Base-by-base conservation (phyloP, 2,329 filamentous ascomycete species). In the Chaetomium sp. region DNA sequence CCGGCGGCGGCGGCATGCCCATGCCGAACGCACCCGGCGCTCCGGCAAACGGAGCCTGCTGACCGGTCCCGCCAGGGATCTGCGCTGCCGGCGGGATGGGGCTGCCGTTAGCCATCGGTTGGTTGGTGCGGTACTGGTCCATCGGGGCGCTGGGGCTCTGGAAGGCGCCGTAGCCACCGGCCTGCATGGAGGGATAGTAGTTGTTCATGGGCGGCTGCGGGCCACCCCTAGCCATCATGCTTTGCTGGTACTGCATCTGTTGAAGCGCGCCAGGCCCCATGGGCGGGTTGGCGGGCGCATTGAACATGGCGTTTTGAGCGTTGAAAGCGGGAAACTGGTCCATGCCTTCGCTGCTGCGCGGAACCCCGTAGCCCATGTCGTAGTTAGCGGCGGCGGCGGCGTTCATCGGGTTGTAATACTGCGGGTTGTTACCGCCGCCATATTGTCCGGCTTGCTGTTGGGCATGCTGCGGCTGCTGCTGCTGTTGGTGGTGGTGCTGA, bases 161-260 rank as follows among this genome's bases (percentile, higher is more conserved):
- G 70, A 82, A 87, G n/a, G 78, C 80, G n/a, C 77, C 79, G 70
- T 82, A 87, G 0, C 82, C 82, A 0, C 82, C 82, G 45, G 81
- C 78, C 72, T 83, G 85, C 80, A 88, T 83, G 8, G 77, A 74
- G 4, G 83, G 81, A 71, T 83, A 88, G 74, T 80, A 87, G 73
- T 83, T 85, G 72, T 79, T 82, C 77, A 87, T 82, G 10, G 82
- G 82, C 13, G 84, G 83, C 1, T 54, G 60, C 10, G 61, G 56
- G 1, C 78, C 76, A 9, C 79, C 81, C 21, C 85, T 80, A 55
- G 79, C 79, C 74, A 88, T 80, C 78, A 87, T 80, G 71, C 74
- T 80, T 72, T 87, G 85, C 73, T 87, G 85, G 71, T 85, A 87
- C 67, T 86, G 84, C 69, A 87, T 73, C 69, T 83, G 84, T 72